Percentiles rank a stretch among this genome's conserved stretches.
Conservation (phyloP, 1,139 yeast species). For the Pneumocystis carinii region DNA sequence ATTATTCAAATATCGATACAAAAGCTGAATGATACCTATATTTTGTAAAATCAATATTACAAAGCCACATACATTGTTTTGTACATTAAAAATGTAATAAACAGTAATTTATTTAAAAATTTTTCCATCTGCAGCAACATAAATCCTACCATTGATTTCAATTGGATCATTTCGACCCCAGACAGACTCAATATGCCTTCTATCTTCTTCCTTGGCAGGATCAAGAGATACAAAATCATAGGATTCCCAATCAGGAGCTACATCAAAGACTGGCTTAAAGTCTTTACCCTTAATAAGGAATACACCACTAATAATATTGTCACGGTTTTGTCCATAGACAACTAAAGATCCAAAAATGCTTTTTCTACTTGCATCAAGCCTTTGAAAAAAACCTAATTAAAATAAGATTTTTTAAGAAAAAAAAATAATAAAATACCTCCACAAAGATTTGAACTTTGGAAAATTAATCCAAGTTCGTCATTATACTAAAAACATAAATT, state of each 20-base stretch:
- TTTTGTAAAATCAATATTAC: neutral
- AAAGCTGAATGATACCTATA: neutral
- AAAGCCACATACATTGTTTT: neutral
- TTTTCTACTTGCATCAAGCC: constrained; percentile 82
- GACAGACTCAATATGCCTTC: constrained; percentile 53
- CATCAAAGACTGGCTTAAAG: constrained; percentile 76
- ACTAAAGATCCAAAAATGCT: constrained; percentile 87
- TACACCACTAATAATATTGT: constrained; percentile 94
- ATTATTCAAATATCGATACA: neutral
- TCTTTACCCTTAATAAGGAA: constrained; percentile 95
- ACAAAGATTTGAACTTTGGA: constrained; percentile 95
- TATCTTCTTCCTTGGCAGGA: constrained; percentile 50
- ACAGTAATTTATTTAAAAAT: constrained; percentile 45
- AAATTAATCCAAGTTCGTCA: constrained; percentile 90
- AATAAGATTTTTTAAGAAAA: neutral
- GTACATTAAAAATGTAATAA: neutral
- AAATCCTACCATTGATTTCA: constrained; percentile 42
- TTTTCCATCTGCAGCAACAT: constrained; percentile 53
- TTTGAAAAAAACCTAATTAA: constrained; percentile 53
- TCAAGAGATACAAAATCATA: constrained; percentile 55
- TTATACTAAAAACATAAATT: constrained; percentile 38
- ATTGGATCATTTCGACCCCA: constrained; percentile 82
- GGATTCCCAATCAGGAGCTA: constrained; percentile 99
- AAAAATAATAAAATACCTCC: constrained; percentile 42
- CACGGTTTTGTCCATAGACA: constrained; percentile 96